These are phyloP conservation scores for Begonia peltatifolia DNA, from an alignment of 306 rosid genomes.

Conservation along the genomic window DNA sequence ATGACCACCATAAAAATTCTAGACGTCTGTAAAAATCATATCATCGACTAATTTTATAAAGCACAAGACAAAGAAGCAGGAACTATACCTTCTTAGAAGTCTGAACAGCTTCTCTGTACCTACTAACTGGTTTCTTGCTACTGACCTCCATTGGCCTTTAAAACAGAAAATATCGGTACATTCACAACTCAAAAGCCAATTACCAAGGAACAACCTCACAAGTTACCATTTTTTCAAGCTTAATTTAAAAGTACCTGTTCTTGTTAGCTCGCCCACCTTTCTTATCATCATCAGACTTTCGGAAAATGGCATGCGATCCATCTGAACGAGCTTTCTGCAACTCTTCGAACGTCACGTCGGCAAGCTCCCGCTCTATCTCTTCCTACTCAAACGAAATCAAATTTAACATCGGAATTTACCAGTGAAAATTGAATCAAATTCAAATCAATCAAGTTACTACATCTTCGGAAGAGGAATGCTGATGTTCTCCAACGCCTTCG, in stretches of 20 bases:
- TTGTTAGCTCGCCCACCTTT: conserved; percentile 52
- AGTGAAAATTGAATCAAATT: not conserved
- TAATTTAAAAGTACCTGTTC: conserved; percentile 40
- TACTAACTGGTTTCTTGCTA: conserved; percentile 66
- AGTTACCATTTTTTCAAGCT: not conserved
- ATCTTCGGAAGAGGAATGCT: conserved; percentile 12
- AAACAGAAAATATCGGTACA: conserved; percentile 10
- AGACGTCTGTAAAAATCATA: too few relatives aligned
- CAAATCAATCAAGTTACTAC: not conserved
- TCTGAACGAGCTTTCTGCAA: conserved; percentile 66
- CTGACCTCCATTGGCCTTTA: conserved; percentile 86
- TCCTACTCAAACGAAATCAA: conserved; percentile 14
- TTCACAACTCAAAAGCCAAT: not conserved
- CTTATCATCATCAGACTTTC: conserved; percentile 29
- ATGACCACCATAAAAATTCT: not conserved
- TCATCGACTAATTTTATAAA: too few relatives aligned
- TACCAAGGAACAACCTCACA: not conserved
- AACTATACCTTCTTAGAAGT: conserved; percentile 55
- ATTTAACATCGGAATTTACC: not conserved
- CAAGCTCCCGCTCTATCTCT: conserved; percentile 63
- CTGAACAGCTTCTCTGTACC: conserved; percentile 57
- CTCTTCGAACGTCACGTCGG: conserved; percentile 75
- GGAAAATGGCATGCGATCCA: conserved; percentile 38
- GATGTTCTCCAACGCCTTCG: conserved; percentile 12
- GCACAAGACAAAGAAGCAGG: too few relatives aligned